A percentile compares a stretch with the other conserved stretches of the same genome.
These are phyloP conservation scores for Geotrichum bryndzae DNA, from an alignment of 1,139 yeast genomes.

Conservation along the genomic window DNA sequence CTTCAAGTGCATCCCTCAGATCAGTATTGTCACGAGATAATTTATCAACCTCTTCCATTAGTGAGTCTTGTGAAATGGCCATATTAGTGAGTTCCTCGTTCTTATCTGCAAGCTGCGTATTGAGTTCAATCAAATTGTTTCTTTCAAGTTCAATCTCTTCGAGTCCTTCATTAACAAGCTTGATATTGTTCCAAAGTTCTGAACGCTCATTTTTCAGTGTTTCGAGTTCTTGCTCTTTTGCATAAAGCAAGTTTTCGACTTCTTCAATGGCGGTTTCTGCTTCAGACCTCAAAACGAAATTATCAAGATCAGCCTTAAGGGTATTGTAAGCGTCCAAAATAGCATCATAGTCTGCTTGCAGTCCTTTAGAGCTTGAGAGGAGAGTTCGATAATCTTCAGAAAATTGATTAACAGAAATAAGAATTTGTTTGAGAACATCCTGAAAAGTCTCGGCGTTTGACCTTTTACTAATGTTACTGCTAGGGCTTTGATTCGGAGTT, in stretches of 20 bases:
- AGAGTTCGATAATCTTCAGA: conserved; percentile 3
- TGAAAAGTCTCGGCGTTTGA: conserved; percentile 1
- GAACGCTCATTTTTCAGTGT: conserved; percentile 5
- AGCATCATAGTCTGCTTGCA: conserved; percentile 6
- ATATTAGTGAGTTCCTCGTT: conserved; percentile 7
- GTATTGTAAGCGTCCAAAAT: conserved; percentile 1
- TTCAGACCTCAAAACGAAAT: conserved; percentile 5
- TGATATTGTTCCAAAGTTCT: conserved; percentile 3
- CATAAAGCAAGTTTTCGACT: conserved; percentile 8
- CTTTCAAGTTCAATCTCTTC: conserved; percentile 5
- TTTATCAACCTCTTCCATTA: background rate
- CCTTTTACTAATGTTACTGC: background rate
- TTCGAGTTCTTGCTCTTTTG: conserved; percentile 9
- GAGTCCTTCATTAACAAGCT: conserved; percentile 9
- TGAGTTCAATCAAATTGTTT: background rate
- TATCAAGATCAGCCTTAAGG: conserved; percentile 3
- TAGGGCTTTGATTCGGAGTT: background rate
- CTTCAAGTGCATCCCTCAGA: background rate
- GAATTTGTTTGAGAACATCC: background rate
- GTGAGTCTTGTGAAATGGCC: background rate
- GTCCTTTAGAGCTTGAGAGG: background rate
- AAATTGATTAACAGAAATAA: background rate
- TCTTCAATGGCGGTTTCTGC: conserved; percentile 10
- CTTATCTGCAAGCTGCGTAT: background rate
- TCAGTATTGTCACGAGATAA: background rate